Evolutionary conservation across 2,329 filamentous ascomycete species (phyloP).

Genomic region (Aspergillus piperis): DNA sequence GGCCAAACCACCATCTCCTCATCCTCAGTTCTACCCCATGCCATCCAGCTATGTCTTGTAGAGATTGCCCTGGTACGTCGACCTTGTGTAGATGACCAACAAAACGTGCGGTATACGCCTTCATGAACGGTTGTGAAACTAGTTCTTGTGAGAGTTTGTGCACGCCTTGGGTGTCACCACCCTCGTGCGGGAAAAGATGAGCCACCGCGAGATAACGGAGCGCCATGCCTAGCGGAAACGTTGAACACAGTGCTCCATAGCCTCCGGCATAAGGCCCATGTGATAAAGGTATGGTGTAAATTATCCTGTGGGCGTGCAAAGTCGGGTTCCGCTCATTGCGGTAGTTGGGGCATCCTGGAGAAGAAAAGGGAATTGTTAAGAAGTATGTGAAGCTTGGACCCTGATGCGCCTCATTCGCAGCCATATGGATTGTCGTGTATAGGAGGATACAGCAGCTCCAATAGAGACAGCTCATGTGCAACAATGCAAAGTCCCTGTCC

Average conservation of each 20-base stretch:
- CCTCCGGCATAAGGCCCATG: neutral
- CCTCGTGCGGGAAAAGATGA: conserved; percentile 2
- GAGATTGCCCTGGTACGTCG: neutral
- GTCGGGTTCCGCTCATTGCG: conserved; percentile 1
- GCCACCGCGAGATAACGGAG: conserved; percentile 1
- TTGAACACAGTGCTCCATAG: conserved; percentile 5
- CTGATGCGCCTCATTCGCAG: neutral
- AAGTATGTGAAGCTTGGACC: neutral
- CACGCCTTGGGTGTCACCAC: neutral
- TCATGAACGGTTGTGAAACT: conserved; percentile 4
- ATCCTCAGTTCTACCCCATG: neutral
- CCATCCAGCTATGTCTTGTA: neutral
- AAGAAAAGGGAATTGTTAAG: conserved; percentile 3
- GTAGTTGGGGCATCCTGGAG: neutral
- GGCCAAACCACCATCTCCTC: conserved; percentile 1
- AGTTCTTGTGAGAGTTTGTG: neutral
- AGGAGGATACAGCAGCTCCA: conserved; percentile 8
- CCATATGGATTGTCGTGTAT: conserved; percentile 4
- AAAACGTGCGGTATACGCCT: conserved; percentile 5
- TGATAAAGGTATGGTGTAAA: neutral
- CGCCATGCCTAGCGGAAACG: conserved; percentile 3
- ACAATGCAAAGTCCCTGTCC: neutral
- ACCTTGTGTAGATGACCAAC: conserved; percentile 1
- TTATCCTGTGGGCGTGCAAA: neutral
- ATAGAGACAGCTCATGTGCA: conserved; percentile 1